A percentile compares a stretch with the other conserved stretches of the same genome.
phyloP scores from a whole-genome alignment of 225 moss, liverwort and hornwort genomes.

The Lunularia cruciata region DNA sequence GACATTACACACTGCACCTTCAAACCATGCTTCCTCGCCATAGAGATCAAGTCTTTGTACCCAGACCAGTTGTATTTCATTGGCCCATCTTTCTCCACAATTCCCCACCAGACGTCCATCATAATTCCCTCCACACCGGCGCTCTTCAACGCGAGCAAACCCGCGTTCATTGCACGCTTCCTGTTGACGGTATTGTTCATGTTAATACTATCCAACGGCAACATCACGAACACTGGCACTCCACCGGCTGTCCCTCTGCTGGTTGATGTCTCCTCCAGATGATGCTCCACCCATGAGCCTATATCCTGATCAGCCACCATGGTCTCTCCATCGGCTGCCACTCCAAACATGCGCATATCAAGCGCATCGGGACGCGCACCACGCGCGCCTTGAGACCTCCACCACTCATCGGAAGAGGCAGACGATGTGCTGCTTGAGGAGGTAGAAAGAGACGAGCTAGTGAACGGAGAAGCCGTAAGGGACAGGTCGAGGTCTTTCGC shows the following conservation, averaged over 20 bases:
- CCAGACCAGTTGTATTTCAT: slow-evolving; percentile 38
- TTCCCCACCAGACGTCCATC: slow-evolving; percentile 47
- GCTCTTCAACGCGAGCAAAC: slow-evolving; percentile 32
- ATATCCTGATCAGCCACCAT: slow-evolving; percentile 6
- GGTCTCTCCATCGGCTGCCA: not conserved
- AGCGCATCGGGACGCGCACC: slow-evolving; percentile 5
- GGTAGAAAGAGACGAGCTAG: not conserved
- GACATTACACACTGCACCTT: slow-evolving; percentile 47
- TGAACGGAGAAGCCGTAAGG: not conserved
- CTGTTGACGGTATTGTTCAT: slow-evolving; percentile 36
- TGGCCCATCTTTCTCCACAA: slow-evolving; percentile 38
- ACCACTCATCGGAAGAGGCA: slow-evolving; percentile 24
- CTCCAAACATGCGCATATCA: slow-evolving; percentile 23
- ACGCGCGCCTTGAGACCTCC: slow-evolving; percentile 20
- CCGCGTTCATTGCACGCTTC: slow-evolving; percentile 31
- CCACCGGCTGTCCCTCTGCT: slow-evolving; percentile 31
- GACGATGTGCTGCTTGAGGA: slow-evolving; percentile 1
- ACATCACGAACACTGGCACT: slow-evolving; percentile 32
- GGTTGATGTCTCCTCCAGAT: slow-evolving; percentile 21
- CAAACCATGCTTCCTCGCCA: slow-evolving; percentile 33
- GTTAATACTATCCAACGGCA: slow-evolving; percentile 36
- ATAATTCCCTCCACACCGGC: slow-evolving; percentile 42
- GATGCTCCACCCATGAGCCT: slow-evolving; percentile 21
- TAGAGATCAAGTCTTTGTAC: slow-evolving; percentile 31
- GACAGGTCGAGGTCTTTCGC: slow-evolving; percentile 7